Evolutionary conservation across 208 protist species (phyloP).

Genomic region (Wallacemonas sp.): DNA sequence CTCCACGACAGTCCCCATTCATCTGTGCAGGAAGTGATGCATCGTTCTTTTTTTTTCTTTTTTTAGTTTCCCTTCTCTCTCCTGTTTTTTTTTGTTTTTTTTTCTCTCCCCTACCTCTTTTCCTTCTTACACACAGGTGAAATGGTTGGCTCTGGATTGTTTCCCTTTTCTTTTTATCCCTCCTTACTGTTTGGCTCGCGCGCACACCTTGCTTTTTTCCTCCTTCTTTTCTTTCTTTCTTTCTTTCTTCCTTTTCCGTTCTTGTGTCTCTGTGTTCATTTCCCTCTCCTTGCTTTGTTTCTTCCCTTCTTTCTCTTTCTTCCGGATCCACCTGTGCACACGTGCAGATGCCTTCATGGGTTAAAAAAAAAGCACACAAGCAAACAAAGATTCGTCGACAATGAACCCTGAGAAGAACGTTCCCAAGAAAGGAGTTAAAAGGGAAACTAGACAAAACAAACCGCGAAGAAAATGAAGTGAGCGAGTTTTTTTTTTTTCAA

Average conservation of each 20-base stretch:
- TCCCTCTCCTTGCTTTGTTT: neutral
- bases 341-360: too few relatives aligned
- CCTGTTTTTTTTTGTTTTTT: slow-evolving; percentile 13
- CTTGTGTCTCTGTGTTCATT: slow-evolving; percentile 7
- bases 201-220: slow-evolving; percentile 16
- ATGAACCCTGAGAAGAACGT: too few relatives aligned
- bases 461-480: neutral
- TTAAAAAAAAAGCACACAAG: too few relatives aligned
- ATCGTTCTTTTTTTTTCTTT: slow-evolving; percentile 9
- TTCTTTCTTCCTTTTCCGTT: slow-evolving; percentile 14
- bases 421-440: neutral
- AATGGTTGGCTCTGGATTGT: too few relatives aligned
- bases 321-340: neutral
- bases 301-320: neutral
- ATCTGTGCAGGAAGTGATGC: neutral
- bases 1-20: too few relatives aligned
- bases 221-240: slow-evolving; percentile 3
- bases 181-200: neutral
- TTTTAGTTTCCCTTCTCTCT: neutral
- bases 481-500: neutral
- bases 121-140: neutral
- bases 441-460: neutral
- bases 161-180: slow-evolving; percentile 1
- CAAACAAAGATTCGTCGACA: too few relatives aligned
- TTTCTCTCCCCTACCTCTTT: slow-evolving; percentile 3